Base-by-base conservation (phyloP, 2,329 filamentous ascomycete genomes). In the Ascochyta rabiei region DNA sequence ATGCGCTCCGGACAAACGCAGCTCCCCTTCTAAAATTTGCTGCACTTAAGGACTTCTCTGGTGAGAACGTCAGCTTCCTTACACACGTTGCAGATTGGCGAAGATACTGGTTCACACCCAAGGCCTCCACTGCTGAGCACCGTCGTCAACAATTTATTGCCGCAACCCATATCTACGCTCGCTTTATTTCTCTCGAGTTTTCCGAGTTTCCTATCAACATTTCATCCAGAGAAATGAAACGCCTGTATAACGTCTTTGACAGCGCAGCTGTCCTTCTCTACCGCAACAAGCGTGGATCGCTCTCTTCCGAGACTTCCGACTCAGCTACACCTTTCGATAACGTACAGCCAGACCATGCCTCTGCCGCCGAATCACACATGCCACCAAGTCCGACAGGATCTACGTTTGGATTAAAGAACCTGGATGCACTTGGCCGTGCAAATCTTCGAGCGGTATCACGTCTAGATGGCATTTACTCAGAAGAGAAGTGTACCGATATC, bases 141-240 rank as follows among this genome's bases (percentile, higher is more conserved):
- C 65, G 56, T 6, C 65, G 60, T 38, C 52, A 57, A 24, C 68
- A 72, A 40, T 74, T 71, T 49, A 51, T 71, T 6, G 59, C 62
- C 13, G 71, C 70, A 8, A 61, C 65, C 15, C 67, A 65, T 39
- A 70, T 75, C 26, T 74, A 72, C 57, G 63, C 69, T 46, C 63
- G 64, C 15, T 74, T 74, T 44, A 69, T 74, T 26, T 73, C 68
- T 1, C 64, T 71, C 8, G 66, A 68, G 19, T 68, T 66, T 37
- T 70, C 72, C 2, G 71, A 74, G 23, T 73, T 74, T 33, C 70
- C 71, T 5, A 69, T 74, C 59, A 74, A 74, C 50, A 69, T 74
- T 10, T 69, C 63, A 13, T 69, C 65, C 13, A 61, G 53, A 33
- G 64, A 69, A 46, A 68, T 67, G 60, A 69, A 69, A 26, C 59